Percentiles rank a stretch among this genome's conserved stretches.
Conservation (phyloP, 352 stramenopile species). For the Globisporangium yorkense region DNA sequence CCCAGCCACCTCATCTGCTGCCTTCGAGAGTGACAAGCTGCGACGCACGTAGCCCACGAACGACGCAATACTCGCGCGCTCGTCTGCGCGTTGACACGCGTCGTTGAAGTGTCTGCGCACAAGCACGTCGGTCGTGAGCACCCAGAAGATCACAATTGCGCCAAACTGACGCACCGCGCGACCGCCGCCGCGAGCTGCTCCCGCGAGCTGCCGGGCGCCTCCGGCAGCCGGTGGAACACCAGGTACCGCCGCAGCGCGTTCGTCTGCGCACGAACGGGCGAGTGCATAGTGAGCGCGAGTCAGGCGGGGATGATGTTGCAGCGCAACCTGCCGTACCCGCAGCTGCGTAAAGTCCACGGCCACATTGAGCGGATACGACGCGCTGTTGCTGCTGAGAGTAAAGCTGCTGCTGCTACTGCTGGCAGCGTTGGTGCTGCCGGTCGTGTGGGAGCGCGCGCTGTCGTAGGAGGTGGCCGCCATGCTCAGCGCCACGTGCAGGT, state of each 20-base stretch:
- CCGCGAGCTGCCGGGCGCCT: slow-evolving; percentile 36
- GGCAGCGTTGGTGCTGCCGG: not conserved
- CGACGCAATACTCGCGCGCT: slow-evolving; percentile 52
- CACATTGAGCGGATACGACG: slow-evolving; percentile 44
- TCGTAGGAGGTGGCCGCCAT: not conserved
- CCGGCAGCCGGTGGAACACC: slow-evolving; percentile 50
- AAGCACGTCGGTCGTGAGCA: not conserved
- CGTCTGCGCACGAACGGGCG: slow-evolving; percentile 7
- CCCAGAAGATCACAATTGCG: not conserved
- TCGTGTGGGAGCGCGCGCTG: not conserved
- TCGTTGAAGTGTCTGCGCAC: slow-evolving; percentile 56
- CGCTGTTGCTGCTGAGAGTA: not conserved
- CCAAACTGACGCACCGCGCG: slow-evolving; percentile 30
- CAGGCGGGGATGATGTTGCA: not conserved
- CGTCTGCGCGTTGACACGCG: slow-evolving; percentile 54
- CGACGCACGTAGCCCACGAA: slow-evolving; percentile 57
- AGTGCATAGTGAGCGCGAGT: not conserved
- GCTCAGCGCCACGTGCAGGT: not conserved
- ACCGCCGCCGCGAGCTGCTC: slow-evolving; percentile 58
- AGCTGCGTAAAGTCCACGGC: slow-evolving; percentile 69
- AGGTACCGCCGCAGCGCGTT: slow-evolving; percentile 66
- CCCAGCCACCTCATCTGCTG: no score
- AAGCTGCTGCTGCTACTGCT: not conserved
- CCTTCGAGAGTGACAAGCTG: no score
- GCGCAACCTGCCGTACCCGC: slow-evolving; percentile 19